Evolutionary conservation across 2,329 filamentous ascomycete species (phyloP).

Genomic region (Raffaelea arxii): DNA sequence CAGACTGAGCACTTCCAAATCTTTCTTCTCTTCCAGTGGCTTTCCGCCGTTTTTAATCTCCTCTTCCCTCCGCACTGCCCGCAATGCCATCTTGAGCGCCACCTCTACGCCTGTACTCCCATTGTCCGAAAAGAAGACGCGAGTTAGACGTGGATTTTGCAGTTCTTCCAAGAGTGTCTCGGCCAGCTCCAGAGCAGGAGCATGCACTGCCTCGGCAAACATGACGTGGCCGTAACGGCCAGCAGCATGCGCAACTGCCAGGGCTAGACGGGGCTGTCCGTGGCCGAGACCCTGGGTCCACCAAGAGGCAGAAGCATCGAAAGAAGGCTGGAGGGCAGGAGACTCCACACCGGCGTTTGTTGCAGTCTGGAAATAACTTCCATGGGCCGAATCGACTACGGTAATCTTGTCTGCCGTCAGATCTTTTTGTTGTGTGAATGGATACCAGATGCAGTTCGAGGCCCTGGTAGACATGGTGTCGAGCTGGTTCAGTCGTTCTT

Average conservation of each 20-base stretch:
- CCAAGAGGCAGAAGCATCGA: conserved; percentile 82
- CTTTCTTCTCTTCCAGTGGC: conserved; percentile 23
- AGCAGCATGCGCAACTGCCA: conserved; percentile 71
- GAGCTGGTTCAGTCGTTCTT: conserved; percentile 45
- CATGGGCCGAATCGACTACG: conserved; percentile 70
- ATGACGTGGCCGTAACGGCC: conserved; percentile 82
- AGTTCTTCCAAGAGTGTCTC: conserved; percentile 51
- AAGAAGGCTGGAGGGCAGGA: conserved; percentile 49
- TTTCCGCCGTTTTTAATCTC: conserved; percentile 14
- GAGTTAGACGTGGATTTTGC: conserved; percentile 53
- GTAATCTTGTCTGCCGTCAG: conserved; percentile 54
- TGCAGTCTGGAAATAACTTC: conserved; percentile 62
- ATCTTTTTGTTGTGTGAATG: conserved; percentile 71
- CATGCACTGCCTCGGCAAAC: conserved; percentile 73
- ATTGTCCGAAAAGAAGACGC: conserved; percentile 78
- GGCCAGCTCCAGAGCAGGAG: conserved; percentile 63
- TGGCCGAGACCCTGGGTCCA: conserved; percentile 87
- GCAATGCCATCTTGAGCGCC: conserved; percentile 74
- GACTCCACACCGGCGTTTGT: neutral
- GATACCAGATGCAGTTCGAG: conserved; percentile 66
- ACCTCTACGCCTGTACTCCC: conserved; percentile 78
- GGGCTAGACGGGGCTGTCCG: conserved; percentile 58
- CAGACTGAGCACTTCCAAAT: conserved; percentile 59
- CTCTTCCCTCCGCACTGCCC: conserved; percentile 57
- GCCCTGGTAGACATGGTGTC: conserved; percentile 54